Evolutionary conservation across 768 basidiomycete genomes (phyloP).

Genomic region (Chiua virens): DNA sequence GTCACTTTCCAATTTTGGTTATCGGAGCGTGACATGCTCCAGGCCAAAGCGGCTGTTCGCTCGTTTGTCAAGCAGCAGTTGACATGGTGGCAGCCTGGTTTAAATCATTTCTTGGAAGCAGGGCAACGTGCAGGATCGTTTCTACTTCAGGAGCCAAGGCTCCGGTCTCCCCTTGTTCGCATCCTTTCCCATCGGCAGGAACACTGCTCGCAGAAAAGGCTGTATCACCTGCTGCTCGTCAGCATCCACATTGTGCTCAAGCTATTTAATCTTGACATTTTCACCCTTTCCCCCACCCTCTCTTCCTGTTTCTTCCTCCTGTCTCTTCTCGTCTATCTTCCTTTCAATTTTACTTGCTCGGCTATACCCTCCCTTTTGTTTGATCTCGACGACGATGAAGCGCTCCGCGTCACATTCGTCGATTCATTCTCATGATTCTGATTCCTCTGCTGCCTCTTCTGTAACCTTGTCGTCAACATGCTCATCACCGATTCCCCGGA

Average conservation of each 20-base stretch:
- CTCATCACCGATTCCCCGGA: slow-evolving; percentile 28
- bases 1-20: slow-evolving; percentile 24
- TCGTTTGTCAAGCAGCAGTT: slow-evolving; percentile 13
- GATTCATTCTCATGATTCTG: slow-evolving; percentile 22
- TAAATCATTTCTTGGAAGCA: slow-evolving; percentile 15
- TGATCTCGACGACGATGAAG: slow-evolving; percentile 6
- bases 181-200: slow-evolving; percentile 10
- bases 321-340: neutral
- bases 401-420: slow-evolving; percentile 21
- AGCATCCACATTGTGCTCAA: neutral
- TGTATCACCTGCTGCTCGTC: slow-evolving; percentile 3
- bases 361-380: neutral
- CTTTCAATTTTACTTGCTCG: neutral
- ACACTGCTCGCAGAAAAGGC: slow-evolving; percentile 14
- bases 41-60: slow-evolving; percentile 16
- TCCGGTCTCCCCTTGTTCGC: neutral
- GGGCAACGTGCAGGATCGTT: slow-evolving; percentile 6
- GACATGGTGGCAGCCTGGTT: slow-evolving; percentile 10
- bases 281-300: neutral
- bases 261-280: slow-evolving; percentile 21
- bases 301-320: neutral
- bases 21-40: slow-evolving; percentile 19
- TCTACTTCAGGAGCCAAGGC: neutral
- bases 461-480: slow-evolving; percentile 38
- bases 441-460: slow-evolving; percentile 33